Percentiles rank a stretch among this genome's conserved stretches.
Conservation (phyloP, 306 rosid species). For the Dryas alaskensis region DNA sequence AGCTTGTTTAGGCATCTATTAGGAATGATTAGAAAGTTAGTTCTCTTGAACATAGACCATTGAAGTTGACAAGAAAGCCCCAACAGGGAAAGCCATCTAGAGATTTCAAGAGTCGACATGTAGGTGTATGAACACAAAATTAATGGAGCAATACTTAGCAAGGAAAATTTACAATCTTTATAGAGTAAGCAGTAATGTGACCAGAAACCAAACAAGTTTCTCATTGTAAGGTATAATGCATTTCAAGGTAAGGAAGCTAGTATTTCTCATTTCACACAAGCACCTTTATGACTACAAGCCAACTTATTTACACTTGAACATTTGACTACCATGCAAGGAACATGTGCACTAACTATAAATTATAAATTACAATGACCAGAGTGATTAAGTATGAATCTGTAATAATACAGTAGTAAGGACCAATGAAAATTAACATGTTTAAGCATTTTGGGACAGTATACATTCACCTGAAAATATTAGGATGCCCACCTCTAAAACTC, state of each 20-base stretch:
- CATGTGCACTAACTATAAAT: background rate
- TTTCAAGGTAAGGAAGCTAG: background rate
- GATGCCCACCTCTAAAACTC: constrained; percentile 80
- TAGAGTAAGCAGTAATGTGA: background rate
- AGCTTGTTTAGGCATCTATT: background rate
- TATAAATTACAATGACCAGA: background rate
- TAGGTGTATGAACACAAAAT: background rate
- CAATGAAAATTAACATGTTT: background rate
- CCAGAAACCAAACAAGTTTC: background rate
- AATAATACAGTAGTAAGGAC: background rate
- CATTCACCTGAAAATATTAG: constrained; percentile 34
- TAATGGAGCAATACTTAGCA: background rate
- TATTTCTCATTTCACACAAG: background rate
- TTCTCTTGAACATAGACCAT: background rate
- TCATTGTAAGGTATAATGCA: background rate
- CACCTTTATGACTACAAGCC: background rate
- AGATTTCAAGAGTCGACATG: background rate
- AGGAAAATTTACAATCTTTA: background rate
- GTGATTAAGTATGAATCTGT: background rate
- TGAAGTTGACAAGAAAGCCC: background rate
- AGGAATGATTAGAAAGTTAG: background rate
- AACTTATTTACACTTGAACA: background rate
- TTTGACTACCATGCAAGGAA: background rate
- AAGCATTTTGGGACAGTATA: background rate
- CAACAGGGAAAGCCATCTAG: background rate